These are phyloP conservation scores for Colletotrichum aenigma DNA, from an alignment of 2,329 filamentous ascomycete genomes.

Conservation along the genomic window DNA sequence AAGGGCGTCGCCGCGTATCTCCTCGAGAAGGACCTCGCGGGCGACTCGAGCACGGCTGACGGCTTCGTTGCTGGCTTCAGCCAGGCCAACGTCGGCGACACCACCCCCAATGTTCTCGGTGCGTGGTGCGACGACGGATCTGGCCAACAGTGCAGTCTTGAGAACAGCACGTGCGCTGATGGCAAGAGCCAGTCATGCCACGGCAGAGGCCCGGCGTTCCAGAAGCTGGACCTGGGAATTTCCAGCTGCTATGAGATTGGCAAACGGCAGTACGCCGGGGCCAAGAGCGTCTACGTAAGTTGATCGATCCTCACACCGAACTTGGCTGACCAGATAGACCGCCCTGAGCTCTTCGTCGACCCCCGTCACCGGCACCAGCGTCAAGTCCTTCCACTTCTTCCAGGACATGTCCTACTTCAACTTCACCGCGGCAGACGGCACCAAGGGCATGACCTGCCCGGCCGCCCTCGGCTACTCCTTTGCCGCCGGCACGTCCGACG, in stretches of 20 bases:
- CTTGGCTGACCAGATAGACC: constrained; percentile 47
- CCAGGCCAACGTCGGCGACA: constrained; percentile 90
- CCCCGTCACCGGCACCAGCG: constrained; percentile 64
- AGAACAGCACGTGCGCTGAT: constrained; percentile 82
- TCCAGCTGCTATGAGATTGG: constrained; percentile 80
- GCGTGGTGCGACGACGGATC: constrained; percentile 90
- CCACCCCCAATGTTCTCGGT: constrained; percentile 84
- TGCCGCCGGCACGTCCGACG: constrained; percentile 89
- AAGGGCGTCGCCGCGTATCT: constrained; percentile 91
- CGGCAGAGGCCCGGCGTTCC: constrained; percentile 73
- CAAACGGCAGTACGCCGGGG: constrained; percentile 69
- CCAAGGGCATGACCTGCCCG: constrained; percentile 75
- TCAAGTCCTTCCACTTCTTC: constrained; percentile 86
- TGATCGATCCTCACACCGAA: constrained; percentile 25
- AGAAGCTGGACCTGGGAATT: constrained; percentile 70
- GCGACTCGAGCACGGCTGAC: constrained; percentile 59
- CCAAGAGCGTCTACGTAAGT: constrained; percentile 47
- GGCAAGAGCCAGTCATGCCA: constrained; percentile 75
- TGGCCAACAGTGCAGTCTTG: constrained; percentile 71
- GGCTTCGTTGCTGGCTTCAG: constrained; percentile 91
- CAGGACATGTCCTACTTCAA: constrained; percentile 79
- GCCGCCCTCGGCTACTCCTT: constrained; percentile 92
- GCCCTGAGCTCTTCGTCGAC: constrained; percentile 50
- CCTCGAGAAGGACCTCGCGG: constrained; percentile 72
- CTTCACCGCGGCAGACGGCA: constrained; percentile 77